Evolutionary conservation across 2,329 filamentous ascomycete species (phyloP).

Genomic region (Diaporthe velutina): DNA sequence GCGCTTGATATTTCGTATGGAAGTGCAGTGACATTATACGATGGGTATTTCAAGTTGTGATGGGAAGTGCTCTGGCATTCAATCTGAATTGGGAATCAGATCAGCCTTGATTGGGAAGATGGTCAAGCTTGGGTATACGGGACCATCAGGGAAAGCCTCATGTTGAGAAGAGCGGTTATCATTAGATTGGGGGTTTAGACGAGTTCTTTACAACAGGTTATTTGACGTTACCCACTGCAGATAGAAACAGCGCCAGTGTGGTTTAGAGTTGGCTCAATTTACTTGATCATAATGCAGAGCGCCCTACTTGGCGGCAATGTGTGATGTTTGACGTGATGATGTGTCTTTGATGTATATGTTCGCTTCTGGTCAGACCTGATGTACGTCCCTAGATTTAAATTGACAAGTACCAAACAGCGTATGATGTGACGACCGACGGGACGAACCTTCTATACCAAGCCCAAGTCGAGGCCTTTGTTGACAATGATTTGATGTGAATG

Average conservation of each 20-base stretch:
- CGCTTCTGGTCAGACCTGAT: too few relatives aligned
- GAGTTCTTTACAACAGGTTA: too few relatives aligned
- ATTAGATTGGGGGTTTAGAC: background rate
- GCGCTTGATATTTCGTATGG: background rate
- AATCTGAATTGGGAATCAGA: background rate
- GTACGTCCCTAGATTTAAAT: too few relatives aligned
- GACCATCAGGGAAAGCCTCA: fast-evolving
- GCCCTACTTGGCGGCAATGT: background rate
- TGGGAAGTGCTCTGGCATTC: background rate
- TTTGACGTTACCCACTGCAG: background rate
- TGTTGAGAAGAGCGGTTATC: background rate
- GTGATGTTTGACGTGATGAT: background rate
- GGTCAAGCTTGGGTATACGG: background rate
- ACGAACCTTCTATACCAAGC: too few relatives aligned
- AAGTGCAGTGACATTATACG: background rate
- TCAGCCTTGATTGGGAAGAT: background rate
- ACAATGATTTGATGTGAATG: too few relatives aligned
- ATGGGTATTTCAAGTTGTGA: background rate
- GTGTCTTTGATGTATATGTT: too few relatives aligned
- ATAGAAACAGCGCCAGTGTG: background rate
- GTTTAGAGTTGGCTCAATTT: too few relatives aligned
- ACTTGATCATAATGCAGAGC: background rate
- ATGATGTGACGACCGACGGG: too few relatives aligned
- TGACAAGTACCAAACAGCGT: too few relatives aligned
- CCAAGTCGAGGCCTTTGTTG: too few relatives aligned